Base-by-base conservation (phyloP, 2,329 filamentous ascomycete species). In the Penicillium palitans region DNA sequence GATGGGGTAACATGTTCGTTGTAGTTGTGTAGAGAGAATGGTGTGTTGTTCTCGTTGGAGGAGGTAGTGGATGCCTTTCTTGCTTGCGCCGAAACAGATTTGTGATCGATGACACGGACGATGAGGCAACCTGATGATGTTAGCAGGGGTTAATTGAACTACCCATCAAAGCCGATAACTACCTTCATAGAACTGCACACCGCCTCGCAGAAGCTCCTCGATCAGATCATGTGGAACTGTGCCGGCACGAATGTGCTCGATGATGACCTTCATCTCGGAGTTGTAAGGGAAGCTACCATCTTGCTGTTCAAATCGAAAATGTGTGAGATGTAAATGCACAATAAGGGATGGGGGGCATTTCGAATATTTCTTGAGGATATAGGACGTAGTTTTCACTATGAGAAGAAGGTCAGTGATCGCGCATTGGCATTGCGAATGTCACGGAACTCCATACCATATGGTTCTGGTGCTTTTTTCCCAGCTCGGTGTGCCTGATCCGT, bases 281-380 rank as follows among this genome's bases (percentile, higher is more conserved):
- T 91, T 90, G 76, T 98, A 98, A 6, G 86, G 84, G 68, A 96
- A 97, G 71, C 90, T 93, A 70, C 93, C 90, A 74, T 96, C 92
- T 75, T 97, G 93, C 68, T 92, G 87, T 67, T 98, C 93, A 77
- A 99, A 96, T 58, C 90, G 87, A 72, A 96, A 98, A 76, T 96
- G 89, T 5, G 85, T 91, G 10, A 87, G 83, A 71, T 97, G 88
- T 33, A 99, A 80, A 73, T 97, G 93, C 25, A 99, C 81, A 51
- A 93, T 86, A 25, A 99, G 80, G 4, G 93, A 98, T 0, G 95
- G 93, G 9, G 88, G 85, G 51, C 82, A 82, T 69, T 83, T 86
- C 41, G 80, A 81, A 75, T 89, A 92, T 76, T 93, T 96, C 67
- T 85, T 87, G n/a, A 98, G 81, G 48, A 98, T 91, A 68, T 95